Percentiles rank a stretch among this genome's conserved stretches.
Evolutionary conservation across 2,329 filamentous ascomycete genomes (phyloP).

Genomic region (Neurospora sp.): DNA sequence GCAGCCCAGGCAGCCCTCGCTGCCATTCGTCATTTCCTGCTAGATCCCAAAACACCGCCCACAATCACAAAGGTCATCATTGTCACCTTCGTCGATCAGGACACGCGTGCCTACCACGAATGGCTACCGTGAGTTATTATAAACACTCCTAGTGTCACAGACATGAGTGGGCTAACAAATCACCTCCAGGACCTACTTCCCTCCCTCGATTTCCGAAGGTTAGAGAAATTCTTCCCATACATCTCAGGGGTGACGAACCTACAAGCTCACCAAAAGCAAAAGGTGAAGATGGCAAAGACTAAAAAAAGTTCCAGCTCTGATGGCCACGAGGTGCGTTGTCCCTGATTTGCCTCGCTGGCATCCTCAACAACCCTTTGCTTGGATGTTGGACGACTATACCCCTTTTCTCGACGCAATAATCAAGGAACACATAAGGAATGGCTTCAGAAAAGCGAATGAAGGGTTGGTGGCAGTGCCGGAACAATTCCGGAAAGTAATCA

Average conservation of each 20-base stretch:
- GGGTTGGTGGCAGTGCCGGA: background rate
- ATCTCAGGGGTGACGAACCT: background rate
- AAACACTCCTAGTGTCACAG: background rate
- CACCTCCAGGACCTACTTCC: background rate
- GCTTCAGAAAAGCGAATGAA: background rate
- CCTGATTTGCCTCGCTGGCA: background rate
- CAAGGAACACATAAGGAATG: background rate
- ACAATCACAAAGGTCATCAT: conserved; percentile 70
- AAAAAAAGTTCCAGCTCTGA: background rate
- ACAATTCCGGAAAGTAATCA: background rate
- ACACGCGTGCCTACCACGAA: conserved; percentile 62
- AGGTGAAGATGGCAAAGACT: background rate
- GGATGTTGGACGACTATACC: background rate
- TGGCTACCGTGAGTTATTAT: conserved; percentile 59
- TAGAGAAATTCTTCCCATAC: background rate
- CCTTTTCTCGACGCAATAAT: background rate
- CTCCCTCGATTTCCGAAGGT: background rate
- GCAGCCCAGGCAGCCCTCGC: conserved; percentile 65
- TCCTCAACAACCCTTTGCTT: background rate
- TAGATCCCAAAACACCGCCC: conserved; percentile 29
- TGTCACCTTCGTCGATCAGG: conserved; percentile 72
- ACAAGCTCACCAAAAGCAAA: background rate
- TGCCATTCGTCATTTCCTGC: conserved; percentile 45
- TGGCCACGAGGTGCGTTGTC: background rate
- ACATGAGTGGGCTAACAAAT: background rate